Conservation (phyloP, 108 stramenopile genomes). For the Parmales sp. region DNA sequence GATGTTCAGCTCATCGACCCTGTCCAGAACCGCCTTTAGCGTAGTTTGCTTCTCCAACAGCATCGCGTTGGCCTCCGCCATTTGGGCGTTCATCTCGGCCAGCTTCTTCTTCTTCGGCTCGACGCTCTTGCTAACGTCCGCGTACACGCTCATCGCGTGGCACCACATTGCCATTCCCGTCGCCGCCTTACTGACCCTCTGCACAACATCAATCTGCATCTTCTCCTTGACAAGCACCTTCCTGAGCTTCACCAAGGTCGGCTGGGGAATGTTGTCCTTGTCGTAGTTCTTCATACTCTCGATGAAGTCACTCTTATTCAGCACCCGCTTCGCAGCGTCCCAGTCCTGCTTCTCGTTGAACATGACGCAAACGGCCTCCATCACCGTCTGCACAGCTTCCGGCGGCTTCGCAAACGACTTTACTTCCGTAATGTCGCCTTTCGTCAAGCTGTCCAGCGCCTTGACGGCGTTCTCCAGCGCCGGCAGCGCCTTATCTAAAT, state of each 20-base stretch:
- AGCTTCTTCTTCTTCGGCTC: slow-evolving; percentile 43
- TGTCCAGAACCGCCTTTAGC: slow-evolving; percentile 38
- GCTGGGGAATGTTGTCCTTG: slow-evolving; percentile 44
- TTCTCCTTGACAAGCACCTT: slow-evolving; percentile 31
- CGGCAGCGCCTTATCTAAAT: slow-evolving; percentile 47
- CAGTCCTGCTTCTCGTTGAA: slow-evolving; percentile 50
- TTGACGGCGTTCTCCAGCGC: slow-evolving; percentile 40
- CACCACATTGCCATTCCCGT: slow-evolving; percentile 44
- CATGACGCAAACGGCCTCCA: slow-evolving; percentile 56
- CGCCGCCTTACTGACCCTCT: slow-evolving; percentile 39
- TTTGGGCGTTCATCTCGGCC: slow-evolving; percentile 38
- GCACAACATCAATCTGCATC: slow-evolving; percentile 39
- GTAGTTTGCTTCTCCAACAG: slow-evolving; percentile 39
- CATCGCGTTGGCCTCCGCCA: slow-evolving; percentile 31
- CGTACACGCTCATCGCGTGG: slow-evolving; percentile 54
- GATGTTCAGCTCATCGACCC: slow-evolving; percentile 35
- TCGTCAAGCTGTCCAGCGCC: slow-evolving; percentile 38
- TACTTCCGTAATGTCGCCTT: slow-evolving; percentile 48
- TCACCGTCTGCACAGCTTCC: slow-evolving; percentile 38
- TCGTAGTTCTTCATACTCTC: slow-evolving; percentile 43
- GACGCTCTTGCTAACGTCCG: slow-evolving; percentile 50
- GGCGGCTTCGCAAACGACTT: slow-evolving; percentile 50
- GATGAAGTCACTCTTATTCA: slow-evolving; percentile 32
- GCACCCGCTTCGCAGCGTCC: slow-evolving; percentile 45
- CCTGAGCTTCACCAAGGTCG: slow-evolving; percentile 31